Conservation (phyloP, 208 protist species). For the Angomonas ambiguus region DNA sequence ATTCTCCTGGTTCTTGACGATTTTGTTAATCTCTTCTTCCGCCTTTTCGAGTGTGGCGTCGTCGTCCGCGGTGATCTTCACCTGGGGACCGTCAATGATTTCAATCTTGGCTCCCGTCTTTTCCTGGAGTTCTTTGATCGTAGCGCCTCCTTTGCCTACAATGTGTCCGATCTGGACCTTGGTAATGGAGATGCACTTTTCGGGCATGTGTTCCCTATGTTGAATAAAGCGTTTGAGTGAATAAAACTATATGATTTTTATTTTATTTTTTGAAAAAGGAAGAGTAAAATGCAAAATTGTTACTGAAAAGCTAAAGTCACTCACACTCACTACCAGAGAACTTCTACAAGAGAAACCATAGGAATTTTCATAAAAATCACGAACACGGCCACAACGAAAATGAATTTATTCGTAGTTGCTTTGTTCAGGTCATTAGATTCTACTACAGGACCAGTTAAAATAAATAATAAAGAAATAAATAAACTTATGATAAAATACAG, state of each 20-base stretch:
- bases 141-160: conserved; percentile 40
- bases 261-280: not conserved
- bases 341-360: not conserved
- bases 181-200: conserved; percentile 29
- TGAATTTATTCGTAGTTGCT: not conserved
- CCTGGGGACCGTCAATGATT: conserved; percentile 36
- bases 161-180: conserved; percentile 43
- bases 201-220: conserved; percentile 14
- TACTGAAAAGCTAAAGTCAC: not conserved
- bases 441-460: not conserved
- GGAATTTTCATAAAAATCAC: not conserved
- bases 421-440: not conserved
- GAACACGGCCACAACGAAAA: not conserved
- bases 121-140: conserved; percentile 37
- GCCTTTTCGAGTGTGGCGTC: conserved; percentile 27
- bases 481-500: conserved; percentile 1
- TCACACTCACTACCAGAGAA: not conserved
- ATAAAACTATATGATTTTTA: too few species aligned
- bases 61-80: conserved; percentile 48
- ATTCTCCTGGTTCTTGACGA: conserved; percentile 40
- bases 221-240: not conserved
- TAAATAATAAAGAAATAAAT: not conserved
- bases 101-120: conserved; percentile 39
- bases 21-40: conserved; percentile 23
- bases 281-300: not conserved